A percentile compares a stretch with the other conserved stretches of the same genome.
phyloP scores from a whole-genome alignment of 2,329 filamentous ascomycete genomes.

The Pseudonectria foliicola region DNA sequence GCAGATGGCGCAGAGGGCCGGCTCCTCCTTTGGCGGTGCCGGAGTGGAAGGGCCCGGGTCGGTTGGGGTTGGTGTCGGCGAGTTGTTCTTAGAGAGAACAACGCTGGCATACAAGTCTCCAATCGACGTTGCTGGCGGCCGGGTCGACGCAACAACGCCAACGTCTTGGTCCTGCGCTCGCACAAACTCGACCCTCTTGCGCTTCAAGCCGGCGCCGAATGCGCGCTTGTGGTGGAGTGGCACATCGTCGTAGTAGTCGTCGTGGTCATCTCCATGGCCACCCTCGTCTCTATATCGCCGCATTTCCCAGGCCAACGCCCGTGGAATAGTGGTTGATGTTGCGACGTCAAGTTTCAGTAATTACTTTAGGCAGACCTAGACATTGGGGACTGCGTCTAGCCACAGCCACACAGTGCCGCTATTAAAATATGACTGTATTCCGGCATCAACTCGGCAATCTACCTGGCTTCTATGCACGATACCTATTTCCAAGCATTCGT shows the following conservation, averaged over 20 bases:
- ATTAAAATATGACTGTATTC: too few species aligned
- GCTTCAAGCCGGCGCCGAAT: conserved; percentile 51
- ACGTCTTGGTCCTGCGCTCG: conserved; percentile 38
- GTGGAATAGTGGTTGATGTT: too few species aligned
- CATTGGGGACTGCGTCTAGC: too few species aligned
- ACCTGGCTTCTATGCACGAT: too few species aligned
- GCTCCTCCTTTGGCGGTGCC: conserved; percentile 10
- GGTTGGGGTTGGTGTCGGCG: conserved; percentile 5
- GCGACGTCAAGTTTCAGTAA: too few species aligned
- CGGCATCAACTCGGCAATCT: too few species aligned
- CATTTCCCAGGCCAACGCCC: conserved; percentile 11
- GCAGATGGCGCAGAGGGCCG: conserved; percentile 29
- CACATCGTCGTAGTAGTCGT: conserved; percentile 36
- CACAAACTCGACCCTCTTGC: conserved; percentile 50
- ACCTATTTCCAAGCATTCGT: too few species aligned
- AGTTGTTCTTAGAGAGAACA: conserved; percentile 44
- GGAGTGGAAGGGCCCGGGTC: too few species aligned
- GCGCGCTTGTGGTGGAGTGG: conserved; percentile 47
- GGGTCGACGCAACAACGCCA: conserved; percentile 10
- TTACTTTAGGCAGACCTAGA: too few species aligned
- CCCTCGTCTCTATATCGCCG: conserved; percentile 18
- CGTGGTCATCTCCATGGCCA: conserved; percentile 16
- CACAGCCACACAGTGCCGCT: too few species aligned
- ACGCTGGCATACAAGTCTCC: conserved; percentile 61
- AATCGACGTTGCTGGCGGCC: conserved; percentile 14